These are phyloP conservation scores for Suillus subaureus DNA, from an alignment of 768 basidiomycete genomes.

Conservation along the genomic window DNA sequence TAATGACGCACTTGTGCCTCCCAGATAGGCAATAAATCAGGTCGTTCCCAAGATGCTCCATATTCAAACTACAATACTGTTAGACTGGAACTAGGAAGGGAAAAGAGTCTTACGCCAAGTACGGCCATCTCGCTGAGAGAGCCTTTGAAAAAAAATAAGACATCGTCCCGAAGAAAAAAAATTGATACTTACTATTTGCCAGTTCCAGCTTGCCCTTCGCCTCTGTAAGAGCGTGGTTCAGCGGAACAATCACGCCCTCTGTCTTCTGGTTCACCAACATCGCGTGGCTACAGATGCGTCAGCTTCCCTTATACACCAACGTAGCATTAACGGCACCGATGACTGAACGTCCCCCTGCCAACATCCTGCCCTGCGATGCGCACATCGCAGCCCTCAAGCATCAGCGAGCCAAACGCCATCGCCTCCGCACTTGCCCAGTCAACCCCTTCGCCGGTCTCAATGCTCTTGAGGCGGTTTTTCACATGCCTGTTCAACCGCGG, in stretches of 20 bases:
- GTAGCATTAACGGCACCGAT: constrained; percentile 44
- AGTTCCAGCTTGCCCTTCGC: constrained; percentile 74
- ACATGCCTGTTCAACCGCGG: constrained; percentile 78
- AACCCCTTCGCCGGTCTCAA: constrained; percentile 70
- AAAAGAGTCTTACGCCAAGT: constrained; percentile 61
- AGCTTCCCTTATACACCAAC: background rate
- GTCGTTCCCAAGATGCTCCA: constrained; percentile 87
- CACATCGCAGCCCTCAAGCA: constrained; percentile 81
- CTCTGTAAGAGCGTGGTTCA: constrained; percentile 64
- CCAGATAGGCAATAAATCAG: constrained; percentile 84
- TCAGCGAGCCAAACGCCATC: constrained; percentile 84
- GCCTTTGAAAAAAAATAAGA: constrained; percentile 44
- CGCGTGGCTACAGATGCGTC: constrained; percentile 56
- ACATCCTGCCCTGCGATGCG: constrained; percentile 94
- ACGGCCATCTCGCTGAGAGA: constrained; percentile 90
- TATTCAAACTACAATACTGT: constrained; percentile 73
- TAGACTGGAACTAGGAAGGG: background rate
- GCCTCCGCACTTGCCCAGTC: constrained; percentile 96
- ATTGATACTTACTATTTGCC: constrained; percentile 72
- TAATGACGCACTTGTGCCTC: constrained; percentile 71
- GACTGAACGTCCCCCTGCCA: constrained; percentile 88
- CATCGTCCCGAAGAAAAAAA: constrained; percentile 2
- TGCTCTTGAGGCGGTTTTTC: constrained; percentile 69
- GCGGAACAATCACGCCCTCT: constrained; percentile 77
- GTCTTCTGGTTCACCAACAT: constrained; percentile 91